Base-by-base conservation (phyloP, 2,329 filamentous ascomycete genomes). In the Neoscytalidium dimidiatum region DNA sequence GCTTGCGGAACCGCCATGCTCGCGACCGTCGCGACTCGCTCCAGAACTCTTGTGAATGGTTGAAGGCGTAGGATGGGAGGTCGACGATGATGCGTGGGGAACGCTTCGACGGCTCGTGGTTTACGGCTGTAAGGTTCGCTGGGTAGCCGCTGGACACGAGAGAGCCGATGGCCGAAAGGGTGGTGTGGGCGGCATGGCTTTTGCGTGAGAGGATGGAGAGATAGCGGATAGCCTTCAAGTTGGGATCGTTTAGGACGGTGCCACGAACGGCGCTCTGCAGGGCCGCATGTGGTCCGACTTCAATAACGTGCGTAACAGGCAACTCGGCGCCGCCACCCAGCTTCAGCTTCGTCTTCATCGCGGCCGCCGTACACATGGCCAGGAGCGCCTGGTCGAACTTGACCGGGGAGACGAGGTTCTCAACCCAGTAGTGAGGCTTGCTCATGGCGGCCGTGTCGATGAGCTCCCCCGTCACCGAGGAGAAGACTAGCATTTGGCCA, bases 371-470 rank as follows among this genome's bases (percentile, higher is more conserved):
- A 8, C 70, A n/a, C 2, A 67, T 60, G 33, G 62, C 62, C 9
- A 64, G 51, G 2, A 79, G n/a, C 1, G 38, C 41, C 3, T 44
- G 17, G 2, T 68, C 69, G 67, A 80, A 81, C 2, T 74, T 68
- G 1, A 81, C 79, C 13, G 77, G 66, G 1, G 69, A 69, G 1
- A 71, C 62, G 68, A 81, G 71, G 63, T 81, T 81, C 19, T 74
- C 68, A 1, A 71, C 68, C 77, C 78, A 81, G 67, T 81, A 80
- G 0, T 56, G 44, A 7, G 26, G 28, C 28, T 5, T n/a, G 49
- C 21, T n/a, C 48, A 29, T 31, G 38, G 31, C 35, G 14, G 19
- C 33, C 33, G 38, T 14, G 17, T 14, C 33, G 23, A 19, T 17
- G 13, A 31, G 49, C 2, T 31, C 21, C 11, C 49, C 49, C 4